Percentiles rank a stretch among this genome's conserved stretches.
Evolutionary conservation across 352 stramenopile genomes (phyloP).

Genomic region (Phytophthora cactorum): DNA sequence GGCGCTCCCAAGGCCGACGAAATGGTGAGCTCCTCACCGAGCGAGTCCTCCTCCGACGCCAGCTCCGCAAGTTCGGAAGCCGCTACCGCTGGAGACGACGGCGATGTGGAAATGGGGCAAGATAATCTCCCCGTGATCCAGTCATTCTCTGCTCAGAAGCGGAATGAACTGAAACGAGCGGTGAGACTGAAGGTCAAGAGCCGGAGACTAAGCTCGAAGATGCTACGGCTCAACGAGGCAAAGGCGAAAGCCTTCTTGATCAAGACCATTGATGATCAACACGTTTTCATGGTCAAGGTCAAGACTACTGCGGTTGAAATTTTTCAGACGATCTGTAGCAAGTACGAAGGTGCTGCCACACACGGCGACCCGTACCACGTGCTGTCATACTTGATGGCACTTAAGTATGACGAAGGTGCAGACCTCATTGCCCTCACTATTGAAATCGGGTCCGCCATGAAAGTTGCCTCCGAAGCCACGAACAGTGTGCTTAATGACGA

Average conservation of each 20-base stretch:
- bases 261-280: constrained; percentile 12
- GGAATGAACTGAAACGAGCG: background rate
- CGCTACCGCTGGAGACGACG: background rate
- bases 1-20: no score
- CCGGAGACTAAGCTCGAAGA: background rate
- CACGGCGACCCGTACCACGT: constrained; percentile 10
- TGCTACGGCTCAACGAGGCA: background rate
- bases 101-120: background rate
- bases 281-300: constrained; percentile 3
- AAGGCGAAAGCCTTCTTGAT: constrained; percentile 1
- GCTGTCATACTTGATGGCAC: background rate
- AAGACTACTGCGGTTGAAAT: constrained; percentile 2
- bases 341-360: constrained; percentile 1
- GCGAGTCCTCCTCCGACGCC: background rate
- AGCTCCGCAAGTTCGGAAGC: background rate
- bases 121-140: background rate
- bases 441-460: constrained; percentile 3
- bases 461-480: background rate
- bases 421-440: background rate
- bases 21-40: constrained; percentile 2
- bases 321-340: constrained; percentile 1
- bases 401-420: constrained; percentile 2
- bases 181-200: constrained; percentile 1
- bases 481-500: background rate
- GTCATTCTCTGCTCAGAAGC: constrained; percentile 3